A percentile compares a stretch with the other conserved stretches of the same genome.
Evolutionary conservation across 139 green algal species (phyloP).

Genomic region (Pedinophyceae sp.): DNA sequence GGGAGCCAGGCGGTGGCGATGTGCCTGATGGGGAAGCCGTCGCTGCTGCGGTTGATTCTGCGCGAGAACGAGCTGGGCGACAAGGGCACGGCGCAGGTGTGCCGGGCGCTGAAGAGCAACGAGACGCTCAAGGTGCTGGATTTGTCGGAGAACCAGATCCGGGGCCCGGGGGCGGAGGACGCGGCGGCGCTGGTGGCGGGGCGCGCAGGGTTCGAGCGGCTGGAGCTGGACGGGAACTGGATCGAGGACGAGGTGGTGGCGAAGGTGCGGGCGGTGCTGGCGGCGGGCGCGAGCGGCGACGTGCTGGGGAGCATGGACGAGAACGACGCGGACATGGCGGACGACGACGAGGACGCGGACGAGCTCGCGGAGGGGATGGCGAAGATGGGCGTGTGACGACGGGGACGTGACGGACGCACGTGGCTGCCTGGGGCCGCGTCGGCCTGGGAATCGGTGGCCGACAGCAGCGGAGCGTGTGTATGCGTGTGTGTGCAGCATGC

Average conservation of each 20-base stretch:
- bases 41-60: conserved; percentile 46
- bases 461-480: no score
- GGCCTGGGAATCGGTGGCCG: no score
- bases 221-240: conserved; percentile 64
- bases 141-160: conserved; percentile 46
- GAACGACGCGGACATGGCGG: conserved; percentile 22
- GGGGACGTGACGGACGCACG: no score
- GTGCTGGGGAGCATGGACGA: conserved; percentile 32
- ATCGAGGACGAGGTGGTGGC: conserved; percentile 33
- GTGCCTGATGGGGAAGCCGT: conserved; percentile 24
- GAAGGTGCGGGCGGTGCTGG: conserved; percentile 14
- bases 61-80: conserved; percentile 81
- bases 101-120: conserved; percentile 14
- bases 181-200: conserved; percentile 28
- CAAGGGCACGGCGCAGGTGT: conserved; percentile 36
- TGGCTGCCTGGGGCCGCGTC: no score
- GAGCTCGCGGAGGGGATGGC: background rate
- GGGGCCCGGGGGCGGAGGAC: conserved; percentile 19
- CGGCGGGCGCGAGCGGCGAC: conserved; percentile 13
- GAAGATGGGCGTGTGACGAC: background rate
- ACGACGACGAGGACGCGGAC: background rate
- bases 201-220: conserved; percentile 21
- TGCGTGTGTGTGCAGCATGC: no score
- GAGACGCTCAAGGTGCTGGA: conserved; percentile 23
- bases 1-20: conserved; percentile 30